Conservation (phyloP, 2,329 filamentous ascomycete genomes). For the Nemania sp. region DNA sequence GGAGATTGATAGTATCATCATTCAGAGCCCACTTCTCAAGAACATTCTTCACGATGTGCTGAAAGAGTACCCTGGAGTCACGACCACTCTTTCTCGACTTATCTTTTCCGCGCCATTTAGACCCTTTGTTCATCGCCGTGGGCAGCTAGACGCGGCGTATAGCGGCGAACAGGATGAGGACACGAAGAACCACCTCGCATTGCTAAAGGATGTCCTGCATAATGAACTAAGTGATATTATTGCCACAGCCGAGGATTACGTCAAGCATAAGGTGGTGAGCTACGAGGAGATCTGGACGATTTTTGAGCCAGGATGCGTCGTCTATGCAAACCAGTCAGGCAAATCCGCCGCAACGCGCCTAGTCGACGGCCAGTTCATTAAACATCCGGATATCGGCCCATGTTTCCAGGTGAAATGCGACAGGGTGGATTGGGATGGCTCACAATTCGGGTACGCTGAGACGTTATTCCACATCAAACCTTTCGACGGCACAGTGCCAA, state of each 20-base stretch:
- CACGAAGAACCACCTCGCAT: conserved; percentile 52
- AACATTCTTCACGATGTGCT: conserved; percentile 59
- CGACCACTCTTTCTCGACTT: conserved; percentile 60
- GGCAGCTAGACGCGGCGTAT: conserved; percentile 48
- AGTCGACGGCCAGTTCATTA: conserved; percentile 11
- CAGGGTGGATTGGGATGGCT: conserved; percentile 53
- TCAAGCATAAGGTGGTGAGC: conserved; percentile 23
- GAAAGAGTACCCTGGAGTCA: conserved; percentile 62
- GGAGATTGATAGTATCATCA: conserved; percentile 51
- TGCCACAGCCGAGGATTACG: conserved; percentile 52
- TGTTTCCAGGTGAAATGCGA: conserved; percentile 30
- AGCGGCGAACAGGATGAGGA: conserved; percentile 51
- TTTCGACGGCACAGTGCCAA: conserved; percentile 47
- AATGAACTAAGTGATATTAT: conserved; percentile 55
- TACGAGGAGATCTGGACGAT: conserved; percentile 35
- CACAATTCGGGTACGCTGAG: conserved; percentile 47
- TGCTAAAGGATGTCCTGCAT: conserved; percentile 54
- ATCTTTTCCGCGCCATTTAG: conserved; percentile 63
- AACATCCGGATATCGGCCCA: conserved; percentile 8
- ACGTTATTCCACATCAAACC: conserved; percentile 44
- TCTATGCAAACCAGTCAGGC: conserved; percentile 12
- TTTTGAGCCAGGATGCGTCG: conserved; percentile 28
- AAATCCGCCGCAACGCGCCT: conserved; percentile 21
- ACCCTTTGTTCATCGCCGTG: conserved; percentile 68
- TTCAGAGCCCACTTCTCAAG: conserved; percentile 66